Evolutionary conservation across 228 moss, liverwort and hornwort species (phyloP), one percentile per base, ranked within the genome.

Genomic region (Sphagnum fallax): DNA sequence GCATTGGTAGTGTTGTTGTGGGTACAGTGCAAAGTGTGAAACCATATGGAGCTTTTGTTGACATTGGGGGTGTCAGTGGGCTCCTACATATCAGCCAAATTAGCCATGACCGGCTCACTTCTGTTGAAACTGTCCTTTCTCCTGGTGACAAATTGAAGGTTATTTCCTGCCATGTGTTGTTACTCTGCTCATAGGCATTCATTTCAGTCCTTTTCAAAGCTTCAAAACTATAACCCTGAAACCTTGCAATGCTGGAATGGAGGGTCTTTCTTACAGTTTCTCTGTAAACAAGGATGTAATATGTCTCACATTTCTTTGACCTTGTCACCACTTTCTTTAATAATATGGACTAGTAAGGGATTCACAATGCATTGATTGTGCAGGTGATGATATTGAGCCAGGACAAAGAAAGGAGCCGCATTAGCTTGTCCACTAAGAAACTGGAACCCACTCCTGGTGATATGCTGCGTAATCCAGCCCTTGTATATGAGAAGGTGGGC

Each of bases 1-100:
- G 94, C 63, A 94, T 98, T 71, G 98, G 94, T 49, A 90, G 90
- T n/a, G 93, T 98, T 51, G 98, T 98, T 0, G 82, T 88, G 50
- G 98, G 98, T 72, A 98, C 86, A 14, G 98, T 98, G 13, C 98
- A 94, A 83, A 88, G 89, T 10, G 92, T 98, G 63, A 98, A 98
- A 78, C 98, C 98, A 4, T 98, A 98, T 62, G 98, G 98, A 71
- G 98, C 98, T 57, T 98, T 98, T 67, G 84, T 98, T 52, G 98
- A 98, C 55, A 98, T 98, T 59, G 98, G 98, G 57, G 98, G 98
- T 70, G 87, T 93, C 9, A 98, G 98, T 61, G 98, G 98, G 10
- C 86, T 98, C n/a, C 66, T 98, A 78, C 98, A 98, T 63, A 98
- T 98, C 58, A 98, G 98, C 69, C 98, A 98, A 77, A 98, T 98